Evolutionary conservation across 306 rosid genomes (phyloP), one percentile per base, ranked within the genome.

Genomic region (Sesbania bispinosa): DNA sequence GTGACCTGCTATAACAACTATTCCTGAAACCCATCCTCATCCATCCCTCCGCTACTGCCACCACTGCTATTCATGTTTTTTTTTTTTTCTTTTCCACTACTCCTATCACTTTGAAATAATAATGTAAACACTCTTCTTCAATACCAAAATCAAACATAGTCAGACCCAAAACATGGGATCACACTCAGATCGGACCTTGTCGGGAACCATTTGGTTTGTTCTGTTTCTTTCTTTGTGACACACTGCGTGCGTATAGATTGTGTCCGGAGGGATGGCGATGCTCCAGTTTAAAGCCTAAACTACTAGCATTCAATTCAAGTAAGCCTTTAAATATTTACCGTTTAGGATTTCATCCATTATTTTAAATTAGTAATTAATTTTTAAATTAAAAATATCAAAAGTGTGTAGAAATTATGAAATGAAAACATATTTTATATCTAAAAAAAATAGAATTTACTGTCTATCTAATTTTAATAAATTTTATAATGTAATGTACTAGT

Each of bases 1-100:
- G 88, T 8, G 89, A 84, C 82, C 84, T 79, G 70, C 50, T 26
- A 33, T 53, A 19, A 14, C 42, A 32, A 19, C 32, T 54, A 16
- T 48, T 74, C 38, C 64, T 61, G 15, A 79, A 69, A 66, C 87
- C 81, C 71, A 67, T 65, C 81, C 62, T 33, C 80, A 63, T 73
- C 20, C 69, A 70, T 52, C 69, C 83, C 48, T 2, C 39, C 48
- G 26, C 24, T 36, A 18, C 50, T 57, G 72, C 61, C 57, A 18
- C 78, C 71, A 38, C 71, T 62, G 58, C 38, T 74, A 62, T 52
- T 80, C 80, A 67, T 80, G 10, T 43, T 70, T 75, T 5, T 36
- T 32, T 13, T 1, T 1, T 59, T 5, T 50, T 24, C 27, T 50
- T 42, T 9, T 60, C 48, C 5, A n/a, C 57, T 42, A 24, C 53